phyloP scores from a whole-genome alignment of 176 grass and related monocot genomes.

The Areca catechu region DNA sequence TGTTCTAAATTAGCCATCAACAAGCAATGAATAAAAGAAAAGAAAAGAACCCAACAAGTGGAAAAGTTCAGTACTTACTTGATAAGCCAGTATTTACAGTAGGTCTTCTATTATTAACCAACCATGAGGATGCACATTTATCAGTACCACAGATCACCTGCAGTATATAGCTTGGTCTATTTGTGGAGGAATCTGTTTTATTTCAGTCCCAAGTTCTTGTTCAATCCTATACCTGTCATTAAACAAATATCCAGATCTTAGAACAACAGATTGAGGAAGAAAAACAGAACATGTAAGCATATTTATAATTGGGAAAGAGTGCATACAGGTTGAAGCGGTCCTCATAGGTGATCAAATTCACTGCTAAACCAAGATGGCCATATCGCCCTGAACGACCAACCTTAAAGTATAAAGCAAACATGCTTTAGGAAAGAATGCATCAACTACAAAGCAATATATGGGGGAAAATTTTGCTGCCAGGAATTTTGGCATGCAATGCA shows the following conservation, averaged over 20 bases:
- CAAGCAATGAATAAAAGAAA: background rate
- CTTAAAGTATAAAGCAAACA: slow-evolving; percentile 29
- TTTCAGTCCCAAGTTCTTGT: slow-evolving; percentile 89
- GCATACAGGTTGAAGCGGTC: slow-evolving; percentile 93
- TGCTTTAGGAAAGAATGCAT: background rate
- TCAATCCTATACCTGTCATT: slow-evolving; percentile 63
- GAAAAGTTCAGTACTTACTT: slow-evolving; percentile 24
- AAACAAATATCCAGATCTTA: slow-evolving; percentile 1
- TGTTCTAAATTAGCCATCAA: no score
- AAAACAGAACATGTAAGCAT: background rate
- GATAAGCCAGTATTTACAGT: slow-evolving; percentile 63
- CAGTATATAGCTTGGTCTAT: slow-evolving; percentile 86
- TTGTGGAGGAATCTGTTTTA: slow-evolving; percentile 87
- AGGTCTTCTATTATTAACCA: slow-evolving; percentile 35
- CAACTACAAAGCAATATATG: no score
- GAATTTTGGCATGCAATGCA: no score
- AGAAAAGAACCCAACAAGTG: no score
- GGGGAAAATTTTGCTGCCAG: no score
- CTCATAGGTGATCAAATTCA: slow-evolving; percentile 90
- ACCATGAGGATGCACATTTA: slow-evolving; percentile 12
- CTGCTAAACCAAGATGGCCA: slow-evolving; percentile 81
- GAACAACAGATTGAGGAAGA: slow-evolving; percentile 2
- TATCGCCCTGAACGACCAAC: slow-evolving; percentile 92
- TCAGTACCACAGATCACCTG: slow-evolving; percentile 27
- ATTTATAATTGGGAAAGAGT: background rate